Evolutionary conservation across 2,329 filamentous ascomycete genomes (phyloP).

Genomic region (Fusarium kyushuense): DNA sequence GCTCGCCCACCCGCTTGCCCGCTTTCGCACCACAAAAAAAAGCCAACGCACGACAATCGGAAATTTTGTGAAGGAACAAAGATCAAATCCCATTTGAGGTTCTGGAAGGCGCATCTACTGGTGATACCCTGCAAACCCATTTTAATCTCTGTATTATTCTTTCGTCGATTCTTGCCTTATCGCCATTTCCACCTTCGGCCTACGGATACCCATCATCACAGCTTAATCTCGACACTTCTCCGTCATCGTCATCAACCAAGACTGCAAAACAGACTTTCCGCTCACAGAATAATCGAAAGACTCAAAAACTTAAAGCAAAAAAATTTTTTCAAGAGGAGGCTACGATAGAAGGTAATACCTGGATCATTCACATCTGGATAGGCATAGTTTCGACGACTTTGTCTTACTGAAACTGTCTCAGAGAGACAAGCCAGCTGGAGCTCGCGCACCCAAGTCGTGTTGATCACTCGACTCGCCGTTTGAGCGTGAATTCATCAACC

Average conservation of each 20-base stretch:
- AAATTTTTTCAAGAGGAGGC: conserved; percentile 42
- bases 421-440: conserved; percentile 45
- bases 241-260: conserved; percentile 36
- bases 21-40: conserved; percentile 39
- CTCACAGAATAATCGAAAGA: conserved; percentile 47
- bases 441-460: conserved; percentile 42
- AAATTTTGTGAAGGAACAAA: conserved; percentile 41
- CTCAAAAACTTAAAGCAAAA: conserved; percentile 37
- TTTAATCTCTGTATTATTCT: conserved; percentile 48
- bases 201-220: conserved; percentile 32
- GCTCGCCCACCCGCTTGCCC: conserved; percentile 20
- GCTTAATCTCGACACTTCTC: conserved; percentile 42
- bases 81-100: conserved; percentile 36
- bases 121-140: conserved; percentile 46
- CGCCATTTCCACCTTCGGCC: conserved; percentile 34
- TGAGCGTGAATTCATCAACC: conserved; percentile 43
- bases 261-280: conserved; percentile 42
- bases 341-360: conserved; percentile 25
- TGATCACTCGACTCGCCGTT: conserved; percentile 41
- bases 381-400: conserved; percentile 37
- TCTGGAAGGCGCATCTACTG: conserved; percentile 48
- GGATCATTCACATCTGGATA: conserved; percentile 42
- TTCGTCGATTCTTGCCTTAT: conserved; percentile 49
- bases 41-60: conserved; percentile 33
- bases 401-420: conserved; percentile 38